phyloP scores from a whole-genome alignment of 768 basidiomycete genomes.

The Boletus insuetus region DNA sequence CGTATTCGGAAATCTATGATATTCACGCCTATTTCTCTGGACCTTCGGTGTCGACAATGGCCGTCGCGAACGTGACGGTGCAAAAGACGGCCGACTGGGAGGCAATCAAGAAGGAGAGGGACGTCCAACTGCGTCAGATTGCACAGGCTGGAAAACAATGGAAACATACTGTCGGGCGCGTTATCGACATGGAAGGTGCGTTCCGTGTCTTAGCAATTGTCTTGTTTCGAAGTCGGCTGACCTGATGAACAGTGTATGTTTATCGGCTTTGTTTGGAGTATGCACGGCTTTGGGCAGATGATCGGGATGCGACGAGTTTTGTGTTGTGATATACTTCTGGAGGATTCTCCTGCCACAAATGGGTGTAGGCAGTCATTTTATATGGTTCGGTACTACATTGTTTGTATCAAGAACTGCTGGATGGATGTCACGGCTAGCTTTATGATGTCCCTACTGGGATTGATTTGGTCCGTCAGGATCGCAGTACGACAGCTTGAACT shows the following conservation, averaged over 20 bases:
- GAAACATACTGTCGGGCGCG: conserved; percentile 80
- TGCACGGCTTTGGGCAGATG: conserved; percentile 80
- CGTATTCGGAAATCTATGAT: conserved; percentile 92
- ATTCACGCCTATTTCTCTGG: conserved; percentile 93
- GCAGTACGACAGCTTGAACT: too few species aligned
- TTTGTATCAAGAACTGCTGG: too few species aligned
- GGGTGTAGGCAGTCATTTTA: too few species aligned
- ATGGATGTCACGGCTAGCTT: too few species aligned
- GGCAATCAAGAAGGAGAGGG: conserved; percentile 51
- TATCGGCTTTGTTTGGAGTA: conserved; percentile 89
- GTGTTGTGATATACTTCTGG: conserved; percentile 10
- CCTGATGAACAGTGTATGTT: conserved; percentile 61
- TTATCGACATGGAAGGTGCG: conserved; percentile 90
- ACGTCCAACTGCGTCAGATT: conserved; percentile 72
- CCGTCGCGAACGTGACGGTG: conserved; percentile 50
- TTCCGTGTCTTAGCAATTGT: conserved; percentile 2
- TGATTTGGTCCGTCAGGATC: too few species aligned
- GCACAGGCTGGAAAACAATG: conserved; percentile 89
- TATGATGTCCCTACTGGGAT: too few species aligned
- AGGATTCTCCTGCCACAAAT: too few species aligned
- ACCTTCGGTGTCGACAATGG: conserved; percentile 57
- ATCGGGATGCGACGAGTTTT: conserved; percentile 68
- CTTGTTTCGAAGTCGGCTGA: neutral
- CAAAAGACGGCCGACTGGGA: conserved; percentile 30
- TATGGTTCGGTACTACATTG: too few species aligned